phyloP scores from a whole-genome alignment of 805 yeast species.

The Tanozyma kutaoensis region DNA sequence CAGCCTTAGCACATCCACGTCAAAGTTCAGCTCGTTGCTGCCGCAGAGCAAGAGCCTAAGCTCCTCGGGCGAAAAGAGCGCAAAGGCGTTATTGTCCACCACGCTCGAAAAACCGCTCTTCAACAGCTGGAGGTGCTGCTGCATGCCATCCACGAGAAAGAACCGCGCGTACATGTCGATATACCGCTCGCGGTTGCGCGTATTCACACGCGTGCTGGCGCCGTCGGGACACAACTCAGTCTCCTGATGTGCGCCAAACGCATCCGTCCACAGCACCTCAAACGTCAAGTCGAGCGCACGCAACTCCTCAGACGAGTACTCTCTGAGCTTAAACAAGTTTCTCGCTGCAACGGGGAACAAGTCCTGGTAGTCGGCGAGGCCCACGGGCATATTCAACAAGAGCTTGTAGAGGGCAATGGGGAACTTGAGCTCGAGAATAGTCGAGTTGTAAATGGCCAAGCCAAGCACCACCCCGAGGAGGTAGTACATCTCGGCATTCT shows the following conservation, averaged over 20 bases:
- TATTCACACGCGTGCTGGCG: slow-evolving; percentile 35
- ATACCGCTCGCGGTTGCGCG: slow-evolving; percentile 44
- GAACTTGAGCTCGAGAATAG: slow-evolving; percentile 67
- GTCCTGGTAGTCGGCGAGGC: slow-evolving; percentile 51
- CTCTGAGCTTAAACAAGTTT: slow-evolving; percentile 17
- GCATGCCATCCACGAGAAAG: slow-evolving; percentile 42
- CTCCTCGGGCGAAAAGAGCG: slow-evolving; percentile 71
- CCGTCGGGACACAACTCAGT: slow-evolving; percentile 52
- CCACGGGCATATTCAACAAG: slow-evolving; percentile 40
- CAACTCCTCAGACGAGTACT: slow-evolving; percentile 13
- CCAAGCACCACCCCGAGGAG: slow-evolving; percentile 82
- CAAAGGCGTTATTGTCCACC: slow-evolving; percentile 69
- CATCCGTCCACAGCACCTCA: slow-evolving; percentile 45
- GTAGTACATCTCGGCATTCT: slow-evolving; percentile 43
- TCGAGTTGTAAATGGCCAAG: slow-evolving; percentile 81
- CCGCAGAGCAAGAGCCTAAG: slow-evolving; percentile 73
- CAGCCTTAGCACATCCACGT: slow-evolving; percentile 50
- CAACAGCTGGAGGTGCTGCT: slow-evolving; percentile 43
- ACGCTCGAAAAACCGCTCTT: slow-evolving; percentile 62
- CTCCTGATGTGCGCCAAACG: slow-evolving; percentile 28
- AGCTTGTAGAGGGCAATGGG: slow-evolving; percentile 72
- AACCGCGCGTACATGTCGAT: slow-evolving; percentile 51
- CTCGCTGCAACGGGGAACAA: slow-evolving; percentile 53
- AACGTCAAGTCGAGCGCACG: slow-evolving; percentile 39
- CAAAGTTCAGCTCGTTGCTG: slow-evolving; percentile 50